These are phyloP conservation scores for Pseudogymnoascus sp. DNA, from an alignment of 2,329 filamentous ascomycete genomes.

Conservation along the genomic window DNA sequence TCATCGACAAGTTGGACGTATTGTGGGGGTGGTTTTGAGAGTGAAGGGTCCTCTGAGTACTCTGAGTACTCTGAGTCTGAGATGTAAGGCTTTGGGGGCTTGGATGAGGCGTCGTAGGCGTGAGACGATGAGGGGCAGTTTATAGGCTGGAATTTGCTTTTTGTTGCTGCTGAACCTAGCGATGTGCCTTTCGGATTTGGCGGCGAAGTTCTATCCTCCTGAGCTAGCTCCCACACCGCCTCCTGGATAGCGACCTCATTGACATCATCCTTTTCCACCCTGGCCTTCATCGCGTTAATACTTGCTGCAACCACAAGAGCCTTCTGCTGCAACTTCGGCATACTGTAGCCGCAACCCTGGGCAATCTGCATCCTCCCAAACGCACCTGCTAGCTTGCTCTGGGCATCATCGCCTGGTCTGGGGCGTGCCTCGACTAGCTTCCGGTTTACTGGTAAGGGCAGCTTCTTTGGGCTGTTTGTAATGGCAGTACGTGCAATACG, in stretches of 20 bases:
- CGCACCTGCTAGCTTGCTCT: constrained; percentile 36
- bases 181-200: constrained; percentile 27
- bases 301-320: constrained; percentile 56
- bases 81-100: constrained; percentile 27
- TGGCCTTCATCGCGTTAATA: constrained; percentile 67
- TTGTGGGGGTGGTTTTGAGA: constrained; percentile 19
- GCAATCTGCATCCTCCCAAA: constrained; percentile 67
- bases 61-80: constrained; percentile 3
- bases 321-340: constrained; percentile 56
- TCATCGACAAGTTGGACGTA: constrained; percentile 28
- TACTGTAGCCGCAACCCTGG: constrained; percentile 63
- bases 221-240: constrained; percentile 76
- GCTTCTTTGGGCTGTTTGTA: constrained; percentile 52
- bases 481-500: constrained; percentile 65
- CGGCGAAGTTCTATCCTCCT: constrained; percentile 61
- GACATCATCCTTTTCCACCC: constrained; percentile 80
- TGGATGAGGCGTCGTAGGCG: constrained; percentile 14
- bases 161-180: constrained; percentile 40
- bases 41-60: background rate
- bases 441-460: constrained; percentile 56
- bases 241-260: constrained; percentile 82
- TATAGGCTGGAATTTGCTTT: background rate
- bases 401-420: constrained; percentile 17
- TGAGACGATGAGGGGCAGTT: background rate
- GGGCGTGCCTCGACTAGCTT: constrained; percentile 57